Conservation (phyloP, 1,284 basidiomycete species). For the Boletellus dicymbophilus region DNA sequence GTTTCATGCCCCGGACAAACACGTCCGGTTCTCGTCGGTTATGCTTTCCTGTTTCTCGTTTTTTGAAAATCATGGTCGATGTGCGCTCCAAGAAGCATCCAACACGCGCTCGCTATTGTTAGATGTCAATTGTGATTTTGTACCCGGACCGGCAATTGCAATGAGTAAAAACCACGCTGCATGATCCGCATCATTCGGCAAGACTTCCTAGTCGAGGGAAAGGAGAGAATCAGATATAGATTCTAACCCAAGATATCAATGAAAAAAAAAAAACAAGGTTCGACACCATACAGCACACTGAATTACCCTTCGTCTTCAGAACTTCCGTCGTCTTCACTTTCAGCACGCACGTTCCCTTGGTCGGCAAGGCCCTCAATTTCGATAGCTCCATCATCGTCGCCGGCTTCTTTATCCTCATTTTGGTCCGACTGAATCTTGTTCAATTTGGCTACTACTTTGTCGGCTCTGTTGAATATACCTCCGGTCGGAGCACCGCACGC, state of each 20-base stretch:
- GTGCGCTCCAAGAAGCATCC: conserved; percentile 4
- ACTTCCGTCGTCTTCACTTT: conserved; percentile 35
- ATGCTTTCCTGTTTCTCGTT: conserved; percentile 6
- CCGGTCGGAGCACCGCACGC: conserved; percentile 93
- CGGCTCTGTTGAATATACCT: conserved; percentile 93
- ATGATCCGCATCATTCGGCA: conserved; percentile 21
- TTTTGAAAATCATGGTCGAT: conserved; percentile 9
- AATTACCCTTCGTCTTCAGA: conserved; percentile 37
- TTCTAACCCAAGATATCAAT: conserved; percentile 14
- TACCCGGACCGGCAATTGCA: conserved; percentile 10
- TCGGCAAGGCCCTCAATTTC: conserved; percentile 64
- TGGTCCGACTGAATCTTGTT: conserved; percentile 60
- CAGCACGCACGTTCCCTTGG: conserved; percentile 27
- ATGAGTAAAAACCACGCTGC: conserved; percentile 3
- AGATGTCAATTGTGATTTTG: background rate
- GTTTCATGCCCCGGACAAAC: no score
- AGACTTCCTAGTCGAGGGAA: conserved; percentile 16
- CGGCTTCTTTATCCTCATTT: conserved; percentile 44
- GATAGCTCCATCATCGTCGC: conserved; percentile 42
- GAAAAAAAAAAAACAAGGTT: conserved; percentile 14
- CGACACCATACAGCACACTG: conserved; percentile 24
- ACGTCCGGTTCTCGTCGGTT: conserved; percentile 1
- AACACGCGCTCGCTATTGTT: conserved; percentile 7
- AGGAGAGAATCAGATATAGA: conserved; percentile 13
- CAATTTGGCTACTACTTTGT: conserved; percentile 79